Evolutionary conservation across 23 red algal genomes (phyloP).

Genomic region (Gracilaria domingensis): DNA sequence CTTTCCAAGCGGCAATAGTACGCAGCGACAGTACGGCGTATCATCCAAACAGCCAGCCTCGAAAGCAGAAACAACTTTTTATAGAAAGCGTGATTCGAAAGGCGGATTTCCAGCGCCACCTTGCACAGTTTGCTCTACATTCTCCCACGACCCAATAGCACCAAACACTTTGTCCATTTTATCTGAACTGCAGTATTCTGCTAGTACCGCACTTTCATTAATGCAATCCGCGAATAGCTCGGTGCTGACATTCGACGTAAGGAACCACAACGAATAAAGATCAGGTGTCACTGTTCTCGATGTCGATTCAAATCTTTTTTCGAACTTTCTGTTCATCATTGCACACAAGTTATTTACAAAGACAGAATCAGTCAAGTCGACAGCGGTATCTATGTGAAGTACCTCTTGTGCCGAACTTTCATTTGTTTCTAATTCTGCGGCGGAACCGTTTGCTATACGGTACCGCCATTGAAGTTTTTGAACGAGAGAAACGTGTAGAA

Average conservation of each 20-base stretch:
- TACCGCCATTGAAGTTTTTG: no score
- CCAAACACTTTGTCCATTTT: not conserved
- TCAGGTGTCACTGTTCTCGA: not conserved
- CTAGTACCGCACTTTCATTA: slow-evolving; percentile 37
- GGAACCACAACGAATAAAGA: slow-evolving; percentile 29
- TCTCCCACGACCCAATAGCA: slow-evolving; percentile 2
- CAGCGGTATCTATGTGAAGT: no score
- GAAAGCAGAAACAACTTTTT: not conserved
- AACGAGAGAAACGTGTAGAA: no score
- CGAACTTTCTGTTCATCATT: not conserved
- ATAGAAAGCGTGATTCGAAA: not conserved
- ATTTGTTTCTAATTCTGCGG: no score
- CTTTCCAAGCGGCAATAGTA: not conserved
- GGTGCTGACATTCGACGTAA: not conserved
- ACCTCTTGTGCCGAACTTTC: no score
- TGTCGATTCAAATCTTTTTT: not conserved
- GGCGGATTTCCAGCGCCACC: not conserved
- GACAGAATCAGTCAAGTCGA: no score
- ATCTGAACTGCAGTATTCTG: not conserved
- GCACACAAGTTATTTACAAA: not conserved
- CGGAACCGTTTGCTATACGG: no score
- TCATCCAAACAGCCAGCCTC: not conserved
- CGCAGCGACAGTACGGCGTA: not conserved
- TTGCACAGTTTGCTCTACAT: not conserved
- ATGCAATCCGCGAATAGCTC: slow-evolving; percentile 44